phyloP scores from a whole-genome alignment of 106 monocot species.

The Dendrobium officinale region DNA sequence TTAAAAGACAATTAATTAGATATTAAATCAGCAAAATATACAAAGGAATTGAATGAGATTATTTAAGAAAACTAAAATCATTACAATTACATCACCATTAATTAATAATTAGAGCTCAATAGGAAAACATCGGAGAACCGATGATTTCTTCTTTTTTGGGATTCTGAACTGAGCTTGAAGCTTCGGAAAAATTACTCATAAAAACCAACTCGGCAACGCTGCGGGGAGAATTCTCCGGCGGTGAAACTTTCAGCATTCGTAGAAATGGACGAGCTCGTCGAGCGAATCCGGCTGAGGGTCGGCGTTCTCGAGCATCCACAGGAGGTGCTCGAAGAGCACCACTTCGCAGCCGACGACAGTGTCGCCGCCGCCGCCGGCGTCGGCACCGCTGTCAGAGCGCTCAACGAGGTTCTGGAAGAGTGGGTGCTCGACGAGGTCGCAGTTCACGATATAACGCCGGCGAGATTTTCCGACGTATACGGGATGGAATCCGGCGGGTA shows the following conservation, averaged over 20 bases:
- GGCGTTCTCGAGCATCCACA: constrained; percentile 72
- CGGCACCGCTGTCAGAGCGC: constrained; percentile 11
- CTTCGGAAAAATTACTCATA: too few relatives aligned
- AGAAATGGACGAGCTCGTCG: constrained; percentile 58
- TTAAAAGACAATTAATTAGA: not conserved
- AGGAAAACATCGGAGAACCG: not conserved
- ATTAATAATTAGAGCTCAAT: not conserved
- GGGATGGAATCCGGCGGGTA: constrained; percentile 41
- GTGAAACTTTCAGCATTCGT: constrained; percentile 25
- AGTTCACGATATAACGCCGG: constrained; percentile 45
- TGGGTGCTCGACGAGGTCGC: constrained; percentile 32
- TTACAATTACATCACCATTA: not conserved
- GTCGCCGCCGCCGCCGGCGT: not conserved
- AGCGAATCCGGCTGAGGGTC: constrained; percentile 47
- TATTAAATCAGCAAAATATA: not conserved
- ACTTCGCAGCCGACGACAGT: constrained; percentile 57
- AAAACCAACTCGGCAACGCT: not conserved
- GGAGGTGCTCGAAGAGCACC: constrained; percentile 66
- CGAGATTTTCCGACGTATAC: constrained; percentile 68
- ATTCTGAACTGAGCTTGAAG: not conserved
- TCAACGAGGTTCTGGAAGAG: constrained; percentile 42
- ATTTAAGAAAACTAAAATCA: not conserved
- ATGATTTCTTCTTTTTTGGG: not conserved
- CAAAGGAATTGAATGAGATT: not conserved
- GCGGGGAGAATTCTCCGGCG: not conserved